phyloP scores from a whole-genome alignment of 768 basidiomycete species.

The Mycena floridula region DNA sequence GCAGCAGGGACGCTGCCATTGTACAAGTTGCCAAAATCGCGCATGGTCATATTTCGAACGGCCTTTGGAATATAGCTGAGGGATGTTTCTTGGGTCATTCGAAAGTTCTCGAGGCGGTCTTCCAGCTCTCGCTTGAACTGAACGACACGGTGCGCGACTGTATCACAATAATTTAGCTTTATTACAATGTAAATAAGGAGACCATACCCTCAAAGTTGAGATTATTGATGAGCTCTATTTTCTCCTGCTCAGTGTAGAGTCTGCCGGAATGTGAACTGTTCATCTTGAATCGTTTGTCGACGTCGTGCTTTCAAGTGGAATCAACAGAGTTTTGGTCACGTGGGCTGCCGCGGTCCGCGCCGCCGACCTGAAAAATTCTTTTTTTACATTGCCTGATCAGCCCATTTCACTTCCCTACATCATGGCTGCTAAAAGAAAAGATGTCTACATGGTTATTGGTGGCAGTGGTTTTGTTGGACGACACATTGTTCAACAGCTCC shows the following conservation, averaged over 20 bases:
- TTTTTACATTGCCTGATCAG: too few species aligned
- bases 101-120: constrained; percentile 69
- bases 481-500: constrained; percentile 82
- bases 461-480: constrained; percentile 91
- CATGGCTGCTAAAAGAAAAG: constrained; percentile 18
- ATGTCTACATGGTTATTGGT: constrained; percentile 88
- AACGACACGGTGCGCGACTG: constrained; percentile 69
- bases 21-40: constrained; percentile 75
- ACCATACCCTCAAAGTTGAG: constrained; percentile 71
- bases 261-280: too few species aligned
- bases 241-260: constrained; percentile 67
- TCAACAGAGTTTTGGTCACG: not conserved
- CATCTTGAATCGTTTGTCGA: too few species aligned
- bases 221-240: constrained; percentile 67
- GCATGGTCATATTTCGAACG: constrained; percentile 66
- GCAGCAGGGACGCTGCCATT: constrained; percentile 70
- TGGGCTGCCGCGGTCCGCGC: too few species aligned
- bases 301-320: not conserved
- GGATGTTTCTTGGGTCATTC: constrained; percentile 67
- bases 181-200: constrained; percentile 2
- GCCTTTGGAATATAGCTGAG: constrained; percentile 71
- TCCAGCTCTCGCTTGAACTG: constrained; percentile 74
- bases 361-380: too few species aligned
- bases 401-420: too few species aligned
- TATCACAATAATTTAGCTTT: constrained; percentile 1